phyloP scores from a whole-genome alignment of 805 yeast genomes.

The Tetrapisispora namnaoensis region DNA sequence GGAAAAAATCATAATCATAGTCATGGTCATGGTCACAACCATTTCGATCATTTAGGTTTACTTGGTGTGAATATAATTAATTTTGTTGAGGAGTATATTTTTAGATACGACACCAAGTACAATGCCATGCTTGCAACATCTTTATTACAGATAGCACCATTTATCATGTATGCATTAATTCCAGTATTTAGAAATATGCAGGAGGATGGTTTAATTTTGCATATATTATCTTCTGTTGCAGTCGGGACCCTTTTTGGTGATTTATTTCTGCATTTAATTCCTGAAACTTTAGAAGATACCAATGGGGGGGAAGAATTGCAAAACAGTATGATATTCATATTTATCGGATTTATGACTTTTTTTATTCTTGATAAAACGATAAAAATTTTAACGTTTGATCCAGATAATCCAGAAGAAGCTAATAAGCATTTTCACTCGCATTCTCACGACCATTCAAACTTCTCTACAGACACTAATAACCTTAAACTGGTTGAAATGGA shows the following conservation, averaged over 20 bases:
- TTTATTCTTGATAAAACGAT: conserved; percentile 52
- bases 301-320: conserved; percentile 31
- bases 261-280: conserved; percentile 60
- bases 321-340: conserved; percentile 44
- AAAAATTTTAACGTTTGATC: conserved; percentile 32
- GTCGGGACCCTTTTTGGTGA: conserved; percentile 71
- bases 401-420: conserved; percentile 7
- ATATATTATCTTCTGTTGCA: conserved; percentile 58
- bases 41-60: background rate
- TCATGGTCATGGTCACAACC: conserved; percentile 2
- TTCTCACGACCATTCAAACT: conserved; percentile 31
- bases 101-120: conserved; percentile 36
- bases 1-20: background rate
- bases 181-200: conserved; percentile 34
- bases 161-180: conserved; percentile 42
- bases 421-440: conserved; percentile 35
- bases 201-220: conserved; percentile 22
- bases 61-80: background rate
- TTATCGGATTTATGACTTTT: conserved; percentile 52
- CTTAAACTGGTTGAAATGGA: background rate
- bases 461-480: background rate
- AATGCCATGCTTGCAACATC: conserved; percentile 57
- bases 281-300: conserved; percentile 49
- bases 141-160: conserved; percentile 58
- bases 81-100: conserved; percentile 8